Percentiles rank a stretch among this genome's conserved stretches.
phyloP scores from a whole-genome alignment of 345 rosid genomes.

The Citrus unshiu region DNA sequence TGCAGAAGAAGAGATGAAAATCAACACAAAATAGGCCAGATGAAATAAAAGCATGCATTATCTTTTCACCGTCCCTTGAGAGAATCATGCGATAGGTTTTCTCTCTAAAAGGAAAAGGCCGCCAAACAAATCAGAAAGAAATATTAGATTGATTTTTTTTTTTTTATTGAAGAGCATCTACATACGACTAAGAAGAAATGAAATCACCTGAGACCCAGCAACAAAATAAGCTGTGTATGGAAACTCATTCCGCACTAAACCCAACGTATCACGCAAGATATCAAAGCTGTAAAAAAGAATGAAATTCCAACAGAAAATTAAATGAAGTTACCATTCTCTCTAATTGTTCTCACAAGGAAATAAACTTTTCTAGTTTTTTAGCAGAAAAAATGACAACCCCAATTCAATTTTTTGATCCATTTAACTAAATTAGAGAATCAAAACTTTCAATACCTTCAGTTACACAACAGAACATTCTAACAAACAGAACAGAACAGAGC shows the following conservation, averaged over 20 bases:
- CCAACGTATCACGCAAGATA: constrained; percentile 69
- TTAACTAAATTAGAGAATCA: neutral
- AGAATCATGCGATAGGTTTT: neutral
- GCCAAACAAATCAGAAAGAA: neutral
- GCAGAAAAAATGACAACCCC: neutral
- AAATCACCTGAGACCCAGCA: constrained; percentile 83
- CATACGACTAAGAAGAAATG: neutral
- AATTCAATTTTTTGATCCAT: neutral
- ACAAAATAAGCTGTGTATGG: constrained; percentile 82
- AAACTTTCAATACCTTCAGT: neutral
- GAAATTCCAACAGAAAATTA: constrained; percentile 1
- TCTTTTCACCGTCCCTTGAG: neutral
- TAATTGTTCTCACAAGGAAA: neutral
- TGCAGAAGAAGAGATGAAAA: constrained; percentile 25
- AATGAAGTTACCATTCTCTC: neutral
- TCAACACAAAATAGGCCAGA: neutral
- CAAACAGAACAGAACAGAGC: neutral
- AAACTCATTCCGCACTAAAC: constrained; percentile 80
- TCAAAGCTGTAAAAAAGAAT: constrained; percentile 65
- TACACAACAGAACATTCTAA: neutral
- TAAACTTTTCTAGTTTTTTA: neutral
- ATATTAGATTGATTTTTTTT: neutral
- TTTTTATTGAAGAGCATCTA: neutral
- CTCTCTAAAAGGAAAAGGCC: neutral
- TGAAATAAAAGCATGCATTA: neutral